phyloP scores from a whole-genome alignment of 2,329 filamentous ascomycete genomes.

The Aspergillus tamarii region DNA sequence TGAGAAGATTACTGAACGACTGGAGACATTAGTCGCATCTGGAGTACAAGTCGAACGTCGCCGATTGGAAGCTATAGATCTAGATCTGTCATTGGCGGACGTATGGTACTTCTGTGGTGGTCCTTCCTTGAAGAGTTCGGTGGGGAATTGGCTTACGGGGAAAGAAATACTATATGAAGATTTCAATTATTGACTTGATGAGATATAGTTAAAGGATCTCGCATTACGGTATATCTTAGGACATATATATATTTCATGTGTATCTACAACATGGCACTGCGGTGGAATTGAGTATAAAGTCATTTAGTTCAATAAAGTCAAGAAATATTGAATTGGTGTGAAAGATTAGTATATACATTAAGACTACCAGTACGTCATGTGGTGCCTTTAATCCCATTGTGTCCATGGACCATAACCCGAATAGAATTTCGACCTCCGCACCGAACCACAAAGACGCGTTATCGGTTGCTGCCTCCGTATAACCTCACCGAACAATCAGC shows the following conservation, averaged over 20 bases:
- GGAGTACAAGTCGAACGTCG: constrained; percentile 45
- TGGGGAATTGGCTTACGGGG: constrained; percentile 59
- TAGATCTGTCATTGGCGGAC: constrained; percentile 41
- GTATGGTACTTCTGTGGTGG: constrained; percentile 66
- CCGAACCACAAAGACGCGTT: constrained; percentile 13
- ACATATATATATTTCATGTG: neutral
- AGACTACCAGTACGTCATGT: neutral
- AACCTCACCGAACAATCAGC: neutral
- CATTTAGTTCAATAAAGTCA: neutral
- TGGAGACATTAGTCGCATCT: constrained; percentile 42
- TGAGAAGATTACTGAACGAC: constrained; percentile 43
- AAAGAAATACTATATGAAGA: constrained; percentile 62
- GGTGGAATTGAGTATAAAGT: neutral
- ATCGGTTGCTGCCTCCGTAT: constrained; percentile 21
- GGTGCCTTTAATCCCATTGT: neutral
- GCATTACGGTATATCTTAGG: neutral
- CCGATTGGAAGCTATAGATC: constrained; percentile 53
- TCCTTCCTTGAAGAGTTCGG: constrained; percentile 50
- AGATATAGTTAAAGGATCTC: neutral
- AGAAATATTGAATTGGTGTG: neutral
- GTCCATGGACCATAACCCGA: neutral
- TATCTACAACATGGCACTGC: neutral
- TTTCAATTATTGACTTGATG: constrained; percentile 54
- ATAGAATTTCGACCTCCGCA: constrained; percentile 31
- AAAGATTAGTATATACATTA: neutral